These are phyloP conservation scores for Excoecaria agallocha DNA, from an alignment of 345 rosid genomes.

Conservation along the genomic window DNA sequence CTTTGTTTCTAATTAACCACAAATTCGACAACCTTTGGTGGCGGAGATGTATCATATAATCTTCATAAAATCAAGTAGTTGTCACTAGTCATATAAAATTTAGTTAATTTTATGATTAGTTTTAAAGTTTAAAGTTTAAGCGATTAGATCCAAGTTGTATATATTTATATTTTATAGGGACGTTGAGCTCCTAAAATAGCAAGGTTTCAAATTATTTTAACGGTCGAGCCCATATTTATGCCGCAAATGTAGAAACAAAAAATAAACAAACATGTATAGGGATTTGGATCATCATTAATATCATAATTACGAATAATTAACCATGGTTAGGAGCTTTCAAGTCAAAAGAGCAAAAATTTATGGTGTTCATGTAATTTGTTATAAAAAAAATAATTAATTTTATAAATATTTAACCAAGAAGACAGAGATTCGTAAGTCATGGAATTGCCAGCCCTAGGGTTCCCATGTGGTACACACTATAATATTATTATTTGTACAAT, in stretches of 20 bases:
- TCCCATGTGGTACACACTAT: neutral
- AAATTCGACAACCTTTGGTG: neutral
- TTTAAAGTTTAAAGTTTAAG: too few species aligned
- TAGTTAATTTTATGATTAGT: neutral
- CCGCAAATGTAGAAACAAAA: conserved; percentile 26
- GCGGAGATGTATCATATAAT: neutral
- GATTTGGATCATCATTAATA: conserved; percentile 21
- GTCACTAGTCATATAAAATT: neutral
- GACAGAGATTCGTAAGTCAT: conserved; percentile 89
- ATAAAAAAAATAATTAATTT: neutral
- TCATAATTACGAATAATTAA: neutral
- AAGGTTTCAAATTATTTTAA: neutral
- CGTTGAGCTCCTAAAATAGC: conserved; percentile 7
- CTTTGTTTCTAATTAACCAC: neutral
- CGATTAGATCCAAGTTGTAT: too few species aligned
- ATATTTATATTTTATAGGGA: too few species aligned
- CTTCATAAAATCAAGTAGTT: neutral
- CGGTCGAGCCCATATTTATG: conserved; percentile 21
- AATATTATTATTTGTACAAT: neutral
- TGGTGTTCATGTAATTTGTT: neutral
- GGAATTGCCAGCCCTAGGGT: conserved; percentile 48
- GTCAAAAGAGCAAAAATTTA: conserved; percentile 32
- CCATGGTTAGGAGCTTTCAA: conserved; percentile 14
- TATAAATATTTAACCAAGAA: conserved; percentile 37
- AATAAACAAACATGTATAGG: conserved; percentile 29